Conservation (phyloP, 2,329 filamentous ascomycete genomes). For the Cucurbitaria berberidis region DNA sequence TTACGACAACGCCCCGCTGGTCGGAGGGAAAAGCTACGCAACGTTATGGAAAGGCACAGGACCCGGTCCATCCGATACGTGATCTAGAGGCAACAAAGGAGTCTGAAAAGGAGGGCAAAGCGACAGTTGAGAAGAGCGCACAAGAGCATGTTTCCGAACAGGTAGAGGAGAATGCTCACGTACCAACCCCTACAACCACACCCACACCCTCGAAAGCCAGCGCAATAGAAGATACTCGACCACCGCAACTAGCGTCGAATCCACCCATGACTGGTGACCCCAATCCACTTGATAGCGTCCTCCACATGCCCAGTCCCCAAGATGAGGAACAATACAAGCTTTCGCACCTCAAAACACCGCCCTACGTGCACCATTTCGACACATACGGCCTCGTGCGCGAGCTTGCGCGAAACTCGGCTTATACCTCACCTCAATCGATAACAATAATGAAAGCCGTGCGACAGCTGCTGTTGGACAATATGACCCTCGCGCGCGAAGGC, state of each 20-base stretch:
- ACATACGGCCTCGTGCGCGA: constrained; percentile 87
- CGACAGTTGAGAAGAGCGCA: constrained; percentile 8
- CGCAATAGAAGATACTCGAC: constrained; percentile 16
- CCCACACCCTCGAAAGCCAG: constrained; percentile 17
- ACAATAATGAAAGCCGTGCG: constrained; percentile 93
- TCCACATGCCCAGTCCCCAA: constrained; percentile 49
- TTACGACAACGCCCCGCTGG: constrained; percentile 41
- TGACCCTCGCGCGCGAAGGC: constrained; percentile 78
- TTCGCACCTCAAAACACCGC: constrained; percentile 73
- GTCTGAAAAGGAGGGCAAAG: constrained; percentile 4
- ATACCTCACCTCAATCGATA: constrained; percentile 75
- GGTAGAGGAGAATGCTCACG: constrained; percentile 35
- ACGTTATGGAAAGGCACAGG: constrained; percentile 57
- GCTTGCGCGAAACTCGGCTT: constrained; percentile 70
- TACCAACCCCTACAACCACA: constrained; percentile 21
- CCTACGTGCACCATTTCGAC: constrained; percentile 96
- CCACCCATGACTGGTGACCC: constrained; percentile 31
- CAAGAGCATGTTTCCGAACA: constrained; percentile 21
- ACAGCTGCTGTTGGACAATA: constrained; percentile 74
- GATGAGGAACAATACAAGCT: constrained; percentile 56
- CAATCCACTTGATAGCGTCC: constrained; percentile 50
- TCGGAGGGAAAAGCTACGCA: constrained; percentile 42
- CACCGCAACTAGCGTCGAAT: constrained; percentile 23
- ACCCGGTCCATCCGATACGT: constrained; percentile 51
- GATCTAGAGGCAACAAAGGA: constrained; percentile 16